Conservation (phyloP, 2,329 filamentous ascomycete genomes). For the Fonsecaea monophora region DNA sequence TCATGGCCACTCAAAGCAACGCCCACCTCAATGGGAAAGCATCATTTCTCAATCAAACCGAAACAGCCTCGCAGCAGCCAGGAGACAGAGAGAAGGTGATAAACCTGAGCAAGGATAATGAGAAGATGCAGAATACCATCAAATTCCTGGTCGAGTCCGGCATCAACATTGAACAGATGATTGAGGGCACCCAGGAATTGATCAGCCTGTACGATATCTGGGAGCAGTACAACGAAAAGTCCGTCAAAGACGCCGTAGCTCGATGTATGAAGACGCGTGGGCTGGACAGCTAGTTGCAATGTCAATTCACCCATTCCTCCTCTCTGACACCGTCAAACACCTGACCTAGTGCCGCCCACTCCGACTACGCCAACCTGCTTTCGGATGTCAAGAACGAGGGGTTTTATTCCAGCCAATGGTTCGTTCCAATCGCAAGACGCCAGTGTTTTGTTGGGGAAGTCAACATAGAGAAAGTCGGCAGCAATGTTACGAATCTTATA, state of each 20-base stretch:
- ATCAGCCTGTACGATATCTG: constrained; percentile 85
- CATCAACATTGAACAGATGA: constrained; percentile 81
- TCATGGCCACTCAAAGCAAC: constrained; percentile 21
- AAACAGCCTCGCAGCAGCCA: constrained; percentile 22
- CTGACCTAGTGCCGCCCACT: constrained; percentile 7
- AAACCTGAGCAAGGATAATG: constrained; percentile 49
- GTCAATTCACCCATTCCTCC: neutral
- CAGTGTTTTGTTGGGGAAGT: constrained; percentile 30
- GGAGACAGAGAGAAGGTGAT: constrained; percentile 30
- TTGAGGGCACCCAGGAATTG: constrained; percentile 89
- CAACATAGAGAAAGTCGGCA: constrained; percentile 38
- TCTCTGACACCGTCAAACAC: neutral
- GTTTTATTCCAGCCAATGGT: constrained; percentile 31
- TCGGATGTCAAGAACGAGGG: constrained; percentile 35
- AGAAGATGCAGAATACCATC: constrained; percentile 71
- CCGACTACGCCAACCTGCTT: constrained; percentile 36
- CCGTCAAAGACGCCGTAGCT: constrained; percentile 67
- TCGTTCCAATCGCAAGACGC: constrained; percentile 38
- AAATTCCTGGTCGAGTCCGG: constrained; percentile 86
- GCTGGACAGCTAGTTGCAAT: constrained; percentile 58
- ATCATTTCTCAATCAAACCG: constrained; percentile 9
- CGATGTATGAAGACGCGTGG: constrained; percentile 67
- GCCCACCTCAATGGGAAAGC: constrained; percentile 26
- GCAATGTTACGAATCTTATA: constrained; percentile 35
- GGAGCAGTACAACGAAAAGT: constrained; percentile 70